A percentile compares a stretch with the other conserved stretches of the same genome.
Conservation (phyloP, 352 stramenopile species). For the Phytophthora kernoviae region DNA sequence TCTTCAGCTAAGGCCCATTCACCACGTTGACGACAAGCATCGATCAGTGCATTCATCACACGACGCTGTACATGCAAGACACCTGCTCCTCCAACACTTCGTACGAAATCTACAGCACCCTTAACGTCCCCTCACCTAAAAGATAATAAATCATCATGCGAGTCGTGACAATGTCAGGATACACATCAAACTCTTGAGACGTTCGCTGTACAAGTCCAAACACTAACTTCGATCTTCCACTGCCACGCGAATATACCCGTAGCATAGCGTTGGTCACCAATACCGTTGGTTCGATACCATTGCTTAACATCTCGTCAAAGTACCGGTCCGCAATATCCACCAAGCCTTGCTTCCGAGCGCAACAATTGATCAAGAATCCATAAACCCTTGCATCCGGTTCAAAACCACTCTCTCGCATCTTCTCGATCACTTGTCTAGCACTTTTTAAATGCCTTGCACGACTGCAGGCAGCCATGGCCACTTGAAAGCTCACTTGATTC, state of each 20-base stretch:
- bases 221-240: conserved; percentile 35
- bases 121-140: conserved; percentile 36
- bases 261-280: conserved; percentile 68
- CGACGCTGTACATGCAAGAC: conserved; percentile 21
- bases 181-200: conserved; percentile 39
- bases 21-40: conserved; percentile 46
- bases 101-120: conserved; percentile 38
- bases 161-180: conserved; percentile 48
- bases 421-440: conserved; percentile 41
- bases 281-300: conserved; percentile 42
- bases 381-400: conserved; percentile 51
- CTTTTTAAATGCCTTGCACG: conserved; percentile 42
- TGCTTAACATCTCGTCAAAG: conserved; percentile 49
- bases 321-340: conserved; percentile 42
- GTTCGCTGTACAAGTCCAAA: conserved; percentile 40
- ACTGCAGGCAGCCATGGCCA: conserved; percentile 72
- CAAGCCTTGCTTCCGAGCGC: conserved; percentile 40
- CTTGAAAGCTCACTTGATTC: conserved; percentile 64
- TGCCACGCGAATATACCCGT: conserved; percentile 51
- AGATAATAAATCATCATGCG: conserved; percentile 51
- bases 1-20: conserved; percentile 47
- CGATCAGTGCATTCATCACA: conserved; percentile 49
- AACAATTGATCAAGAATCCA: conserved; percentile 72
- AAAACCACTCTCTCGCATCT: conserved; percentile 42
- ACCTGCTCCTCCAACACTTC: conserved; percentile 8